phyloP scores from a whole-genome alignment of 305 asterid genomes.

The Fraxinus platypoda region DNA sequence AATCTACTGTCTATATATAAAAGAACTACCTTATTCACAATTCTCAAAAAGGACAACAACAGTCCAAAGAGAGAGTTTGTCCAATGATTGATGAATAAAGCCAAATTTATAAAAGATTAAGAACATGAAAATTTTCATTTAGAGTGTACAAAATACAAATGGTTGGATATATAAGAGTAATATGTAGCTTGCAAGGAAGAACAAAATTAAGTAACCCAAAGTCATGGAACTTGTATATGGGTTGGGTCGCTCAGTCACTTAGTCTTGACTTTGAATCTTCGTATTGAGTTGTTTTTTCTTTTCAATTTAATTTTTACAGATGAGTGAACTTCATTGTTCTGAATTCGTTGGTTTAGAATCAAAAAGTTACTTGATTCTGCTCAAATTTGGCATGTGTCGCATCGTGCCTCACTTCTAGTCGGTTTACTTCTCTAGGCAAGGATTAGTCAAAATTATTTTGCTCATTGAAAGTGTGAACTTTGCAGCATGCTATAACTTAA shows the following conservation, averaged over 20 bases:
- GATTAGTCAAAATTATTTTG: background rate
- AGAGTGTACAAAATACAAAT: background rate
- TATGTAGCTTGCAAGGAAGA: background rate
- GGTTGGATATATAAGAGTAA: background rate
- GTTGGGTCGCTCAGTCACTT: background rate
- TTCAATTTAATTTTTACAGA: background rate
- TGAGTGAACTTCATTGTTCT: background rate
- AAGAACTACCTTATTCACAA: conserved; percentile 24
- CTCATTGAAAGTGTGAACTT: background rate
- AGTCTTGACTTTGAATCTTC: background rate
- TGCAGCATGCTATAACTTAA: background rate
- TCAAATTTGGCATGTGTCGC: background rate
- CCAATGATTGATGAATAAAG: conserved; percentile 38
- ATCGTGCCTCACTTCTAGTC: background rate
- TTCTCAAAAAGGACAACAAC: conserved; percentile 47
- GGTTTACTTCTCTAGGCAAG: background rate
- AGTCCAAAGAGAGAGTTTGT: conserved; percentile 44
- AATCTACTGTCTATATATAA: conserved; percentile 7
- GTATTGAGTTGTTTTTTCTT: no score
- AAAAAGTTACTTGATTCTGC: background rate
- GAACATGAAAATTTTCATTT: background rate
- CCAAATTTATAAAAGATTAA: conserved; percentile 9
- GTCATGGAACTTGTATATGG: background rate
- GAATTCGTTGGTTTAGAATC: background rate
- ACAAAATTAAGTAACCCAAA: background rate